Base-by-base conservation (phyloP, 2,329 filamentous ascomycete genomes). In the Trichothecium roseum region DNA sequence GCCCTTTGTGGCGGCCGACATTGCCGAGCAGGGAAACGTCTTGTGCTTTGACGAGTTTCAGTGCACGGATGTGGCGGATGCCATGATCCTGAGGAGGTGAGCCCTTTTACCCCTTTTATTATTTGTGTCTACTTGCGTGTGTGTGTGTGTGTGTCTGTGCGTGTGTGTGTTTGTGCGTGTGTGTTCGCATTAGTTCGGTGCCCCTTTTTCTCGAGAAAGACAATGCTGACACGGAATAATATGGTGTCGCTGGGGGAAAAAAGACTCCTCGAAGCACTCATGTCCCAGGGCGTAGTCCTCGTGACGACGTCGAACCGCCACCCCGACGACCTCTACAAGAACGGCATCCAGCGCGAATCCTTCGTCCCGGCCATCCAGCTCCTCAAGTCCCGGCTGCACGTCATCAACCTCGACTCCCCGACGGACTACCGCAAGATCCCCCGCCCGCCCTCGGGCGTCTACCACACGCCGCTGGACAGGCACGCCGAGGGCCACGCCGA, bases 31-130 rank as follows among this genome's bases (percentile, higher is more conserved):
- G 42, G 81, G 80, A 24, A 86, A 82, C 38, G 85, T 98, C 18
- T 67, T 98, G 28, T 98, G 91, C 58, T 98, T 98, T 54, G 91
- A 98, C 59, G 91, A 98, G 63, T 98, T 98, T 53, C 91, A 98
- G 56, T 95, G 88, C 54, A 98, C 91, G 28, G 91, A 98, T 60
- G 89, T 98, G 22, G 91, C 91, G 13, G 89, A 96, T 63, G 91
- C 91, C 48, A 98, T 98, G 91, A 98, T 98, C 48, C 57, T 98
- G 46, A 74, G 91, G 48, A 72, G 84, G 68, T 78, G 56, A 33
- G 57, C 40, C 14, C 26, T 27, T 13, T 10, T 17, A 10, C 15
- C 15, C 29, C 9, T 30, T 15, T 30, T 8, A 9, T 30, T 8
- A 30, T 16, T 6, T 8, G 4, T 10, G 18, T 3, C 17, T 29